Evolutionary conservation across 1,139 yeast genomes (phyloP).

Genomic region (Taiozyma sp.): DNA sequence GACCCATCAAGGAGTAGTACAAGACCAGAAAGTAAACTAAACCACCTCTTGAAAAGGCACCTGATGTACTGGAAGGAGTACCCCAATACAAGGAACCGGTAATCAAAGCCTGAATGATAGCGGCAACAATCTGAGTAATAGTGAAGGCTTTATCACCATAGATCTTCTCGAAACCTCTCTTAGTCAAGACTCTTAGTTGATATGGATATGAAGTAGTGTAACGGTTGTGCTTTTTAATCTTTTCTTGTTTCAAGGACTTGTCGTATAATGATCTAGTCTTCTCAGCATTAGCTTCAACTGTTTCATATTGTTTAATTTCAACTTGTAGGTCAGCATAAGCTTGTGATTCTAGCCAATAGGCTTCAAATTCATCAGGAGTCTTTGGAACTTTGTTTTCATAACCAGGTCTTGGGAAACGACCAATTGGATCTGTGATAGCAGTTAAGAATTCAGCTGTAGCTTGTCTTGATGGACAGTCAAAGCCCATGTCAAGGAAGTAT

Average conservation of each 20-base stretch:
- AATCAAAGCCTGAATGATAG: conserved; percentile 46
- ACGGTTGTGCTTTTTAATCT: conserved; percentile 36
- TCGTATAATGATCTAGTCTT: conserved; percentile 34
- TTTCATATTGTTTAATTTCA: conserved; percentile 43
- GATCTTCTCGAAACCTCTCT: conserved; percentile 47
- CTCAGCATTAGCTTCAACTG: conserved; percentile 31
- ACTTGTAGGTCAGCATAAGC: conserved; percentile 38
- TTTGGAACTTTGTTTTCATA: conserved; percentile 61
- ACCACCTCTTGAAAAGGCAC: conserved; percentile 60
- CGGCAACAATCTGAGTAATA: conserved; percentile 41
- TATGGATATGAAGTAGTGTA: conserved; percentile 41
- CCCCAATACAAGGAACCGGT: conserved; percentile 43
- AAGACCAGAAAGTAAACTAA: conserved; percentile 47
- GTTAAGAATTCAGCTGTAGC: conserved; percentile 58
- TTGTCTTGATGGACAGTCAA: conserved; percentile 49
- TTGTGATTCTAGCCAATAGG: conserved; percentile 58
- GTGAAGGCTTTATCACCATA: conserved; percentile 48
- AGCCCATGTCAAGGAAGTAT: conserved; percentile 46
- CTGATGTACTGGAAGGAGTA: conserved; percentile 30
- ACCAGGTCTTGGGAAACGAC: conserved; percentile 47
- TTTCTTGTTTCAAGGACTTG: conserved; percentile 36
- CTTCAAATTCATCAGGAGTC: conserved; percentile 65
- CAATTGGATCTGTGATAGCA: conserved; percentile 53
- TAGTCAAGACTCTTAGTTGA: conserved; percentile 43
- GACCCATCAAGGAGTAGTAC: conserved; percentile 49